These are phyloP conservation scores for Leucogyrophana mollusca DNA, from an alignment of 768 basidiomycete species.

Conservation along the genomic window DNA sequence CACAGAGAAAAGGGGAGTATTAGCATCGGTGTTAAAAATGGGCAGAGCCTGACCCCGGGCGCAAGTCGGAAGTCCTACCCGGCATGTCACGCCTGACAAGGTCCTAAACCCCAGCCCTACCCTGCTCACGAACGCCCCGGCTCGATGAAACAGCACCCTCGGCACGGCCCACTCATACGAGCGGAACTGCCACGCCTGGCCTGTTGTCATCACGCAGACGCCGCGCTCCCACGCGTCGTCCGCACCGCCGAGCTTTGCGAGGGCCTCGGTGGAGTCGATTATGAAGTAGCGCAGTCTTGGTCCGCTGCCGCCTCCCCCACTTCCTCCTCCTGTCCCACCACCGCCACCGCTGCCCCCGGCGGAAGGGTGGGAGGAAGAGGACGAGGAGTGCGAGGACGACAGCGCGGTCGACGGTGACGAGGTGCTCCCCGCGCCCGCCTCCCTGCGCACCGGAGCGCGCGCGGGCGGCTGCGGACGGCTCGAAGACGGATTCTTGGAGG, in stretches of 20 bases:
- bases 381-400: slow-evolving; percentile 17
- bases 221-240: slow-evolving; percentile 93
- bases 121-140: no score
- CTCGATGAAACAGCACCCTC: slow-evolving; percentile 87
- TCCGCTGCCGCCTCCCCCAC: no score
- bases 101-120: no score
- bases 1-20: not conserved
- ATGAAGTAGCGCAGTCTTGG: slow-evolving; percentile 78
- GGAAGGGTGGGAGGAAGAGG: no score
- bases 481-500: slow-evolving; percentile 69
- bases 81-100: no score
- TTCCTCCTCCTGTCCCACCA: no score
- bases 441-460: slow-evolving; percentile 61
- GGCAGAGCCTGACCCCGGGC: slow-evolving; percentile 88
- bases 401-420: slow-evolving; percentile 81
- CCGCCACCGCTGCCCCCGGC: no score
- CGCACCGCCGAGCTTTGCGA: slow-evolving; percentile 80
- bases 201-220: slow-evolving; percentile 97
- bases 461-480: slow-evolving; percentile 45
- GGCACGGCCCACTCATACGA: slow-evolving; percentile 98
- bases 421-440: slow-evolving; percentile 80
- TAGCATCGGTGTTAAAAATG: no score
- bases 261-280: slow-evolving; percentile 89
- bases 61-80: no score
- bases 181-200: slow-evolving; percentile 97